Conservation (phyloP, 2,329 filamentous ascomycete genomes). For the Epichloe sibirici region DNA sequence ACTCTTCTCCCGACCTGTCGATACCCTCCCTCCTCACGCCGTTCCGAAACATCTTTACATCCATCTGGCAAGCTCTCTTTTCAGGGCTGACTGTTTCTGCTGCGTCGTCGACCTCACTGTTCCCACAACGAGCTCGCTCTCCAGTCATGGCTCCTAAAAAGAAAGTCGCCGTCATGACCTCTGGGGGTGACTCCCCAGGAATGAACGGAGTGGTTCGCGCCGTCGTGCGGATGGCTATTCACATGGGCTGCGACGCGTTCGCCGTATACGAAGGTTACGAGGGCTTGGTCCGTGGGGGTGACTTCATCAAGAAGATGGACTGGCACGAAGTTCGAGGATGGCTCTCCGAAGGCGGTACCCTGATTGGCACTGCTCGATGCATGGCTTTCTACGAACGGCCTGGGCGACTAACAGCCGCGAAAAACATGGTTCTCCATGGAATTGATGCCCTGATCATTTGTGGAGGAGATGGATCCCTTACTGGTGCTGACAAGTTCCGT, state of each 20-base stretch:
- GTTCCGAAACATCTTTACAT: conserved; percentile 16
- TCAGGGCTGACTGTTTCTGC: conserved; percentile 6
- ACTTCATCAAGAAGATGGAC: conserved; percentile 74
- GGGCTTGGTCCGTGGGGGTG: conserved; percentile 77
- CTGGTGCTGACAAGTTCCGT: conserved; percentile 87
- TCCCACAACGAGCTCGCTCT: conserved; percentile 7
- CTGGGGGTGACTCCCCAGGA: conserved; percentile 79
- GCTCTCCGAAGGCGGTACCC: conserved; percentile 84
- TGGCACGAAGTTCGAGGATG: conserved; percentile 95
- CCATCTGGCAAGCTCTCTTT: conserved; percentile 15
- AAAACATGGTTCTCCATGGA: conserved; percentile 85
- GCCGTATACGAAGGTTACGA: conserved; percentile 92
- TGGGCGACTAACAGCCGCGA: conserved; percentile 74
- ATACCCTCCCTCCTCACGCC: conserved; percentile 14
- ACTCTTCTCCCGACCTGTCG: conserved; percentile 19
- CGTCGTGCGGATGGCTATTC: conserved; percentile 82
- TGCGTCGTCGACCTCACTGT: conserved; percentile 6
- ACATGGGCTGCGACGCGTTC: conserved; percentile 68
- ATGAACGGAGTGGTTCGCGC: conserved; percentile 90
- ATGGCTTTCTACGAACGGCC: conserved; percentile 82
- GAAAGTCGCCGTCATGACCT: conserved; percentile 85
- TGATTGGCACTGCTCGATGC: conserved; percentile 91
- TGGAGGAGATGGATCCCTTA: conserved; percentile 91
- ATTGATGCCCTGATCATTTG: conserved; percentile 96
- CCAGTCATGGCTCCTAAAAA: conserved; percentile 38